Conservation (phyloP, 2,329 filamentous ascomycete species). For the Tolypocladium endophyticum region DNA sequence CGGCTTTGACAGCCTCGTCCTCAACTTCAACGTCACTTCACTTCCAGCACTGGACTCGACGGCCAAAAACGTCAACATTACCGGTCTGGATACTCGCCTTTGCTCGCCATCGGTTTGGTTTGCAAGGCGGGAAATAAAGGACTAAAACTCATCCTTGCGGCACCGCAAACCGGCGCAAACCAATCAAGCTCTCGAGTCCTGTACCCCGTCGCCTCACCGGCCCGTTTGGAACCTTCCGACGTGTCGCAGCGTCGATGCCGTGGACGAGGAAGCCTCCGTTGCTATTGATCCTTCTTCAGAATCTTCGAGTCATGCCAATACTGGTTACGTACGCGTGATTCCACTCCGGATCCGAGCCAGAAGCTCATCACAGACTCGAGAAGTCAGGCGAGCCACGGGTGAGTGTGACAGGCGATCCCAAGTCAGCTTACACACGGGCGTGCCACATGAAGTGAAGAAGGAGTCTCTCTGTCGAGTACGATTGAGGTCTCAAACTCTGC, state of each 20-base stretch:
- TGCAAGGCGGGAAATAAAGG: background rate
- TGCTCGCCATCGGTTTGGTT: background rate
- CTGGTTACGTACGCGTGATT: background rate
- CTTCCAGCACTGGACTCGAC: background rate
- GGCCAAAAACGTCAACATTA: background rate
- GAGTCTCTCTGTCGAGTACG: no score
- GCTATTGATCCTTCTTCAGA: background rate
- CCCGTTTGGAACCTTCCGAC: slow-evolving; percentile 14
- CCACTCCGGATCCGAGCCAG: background rate
- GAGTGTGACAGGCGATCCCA: background rate
- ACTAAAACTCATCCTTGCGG: background rate
- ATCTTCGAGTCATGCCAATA: background rate
- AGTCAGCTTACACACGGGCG: background rate
- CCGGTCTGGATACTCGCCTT: no score
- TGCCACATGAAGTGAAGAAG: background rate
- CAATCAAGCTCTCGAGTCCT: background rate
- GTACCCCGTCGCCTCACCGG: background rate
- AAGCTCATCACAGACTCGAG: no score
- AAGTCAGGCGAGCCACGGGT: background rate
- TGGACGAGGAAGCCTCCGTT: slow-evolving; percentile 7
- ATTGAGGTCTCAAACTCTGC: no score
- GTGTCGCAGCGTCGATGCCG: slow-evolving; percentile 13
- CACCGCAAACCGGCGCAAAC: background rate
- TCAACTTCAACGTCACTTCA: background rate
- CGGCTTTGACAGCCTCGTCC: background rate